Evolutionary conservation across 1,139 yeast species (phyloP), one percentile per base, ranked within the genome.

Genomic region (Candida tetrigidarum): DNA sequence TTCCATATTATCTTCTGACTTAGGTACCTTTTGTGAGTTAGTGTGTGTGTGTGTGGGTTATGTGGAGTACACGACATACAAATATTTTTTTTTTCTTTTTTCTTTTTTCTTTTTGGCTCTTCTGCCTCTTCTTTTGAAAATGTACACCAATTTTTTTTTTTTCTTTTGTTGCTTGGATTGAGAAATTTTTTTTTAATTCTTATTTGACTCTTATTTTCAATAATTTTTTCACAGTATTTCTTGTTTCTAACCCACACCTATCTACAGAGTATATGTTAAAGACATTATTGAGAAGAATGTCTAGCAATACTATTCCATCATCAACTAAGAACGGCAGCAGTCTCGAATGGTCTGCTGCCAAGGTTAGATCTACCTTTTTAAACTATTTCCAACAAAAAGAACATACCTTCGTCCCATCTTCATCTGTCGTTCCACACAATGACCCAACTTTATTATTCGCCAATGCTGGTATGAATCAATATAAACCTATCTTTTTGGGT

Each of bases 401-500:
- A 19, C 99, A 93, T 66, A 82, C 83, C 2, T 91, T 78, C 65
- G 93, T 93, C 43, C 91, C 97, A 27, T 86, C 96, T 1, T 91
- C 98, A 4, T 89, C 97, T 1, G 98, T 93, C 30, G 86, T 93
- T 48, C 99, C 99, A 45, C 96, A 86, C 66, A 97, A 93, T 69
- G 99, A 93, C 65, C 99, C 99, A 44, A 92, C 98, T 14, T 78
- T 92, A 54, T 74, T 93, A 53, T 92, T 93, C 62, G 96, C 98
- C 60, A 93, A 93, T 65, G 98, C 99, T 47, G 99, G 98, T 69
- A 92, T 91, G 98, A 93, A 93, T 73, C 99, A 93, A 71, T 93
- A 91, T 71, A 93, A 93, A 70, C 96, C 98, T 16, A 92, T 93
- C 56, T 93, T 93, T 66, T 76, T 91, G 60, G 99, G 99, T 44